Conservation (phyloP, 768 basidiomycete species). For the Leccinum fibrillosum region DNA sequence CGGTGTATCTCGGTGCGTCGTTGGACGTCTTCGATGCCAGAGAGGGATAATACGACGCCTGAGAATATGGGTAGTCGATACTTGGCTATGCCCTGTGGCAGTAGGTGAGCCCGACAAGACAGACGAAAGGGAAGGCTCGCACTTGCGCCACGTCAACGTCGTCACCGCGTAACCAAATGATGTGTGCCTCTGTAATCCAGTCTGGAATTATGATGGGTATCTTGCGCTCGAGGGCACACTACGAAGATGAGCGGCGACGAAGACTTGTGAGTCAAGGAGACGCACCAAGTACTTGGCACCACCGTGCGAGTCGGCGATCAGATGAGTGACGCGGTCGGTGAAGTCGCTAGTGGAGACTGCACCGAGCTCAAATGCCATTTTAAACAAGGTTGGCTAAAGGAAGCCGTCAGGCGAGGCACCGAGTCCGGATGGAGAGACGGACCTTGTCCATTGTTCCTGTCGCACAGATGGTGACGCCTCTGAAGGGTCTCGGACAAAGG, state of each 20-base stretch:
- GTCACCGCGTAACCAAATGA: slow-evolving; percentile 75
- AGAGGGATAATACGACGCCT: slow-evolving; percentile 65
- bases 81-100: slow-evolving; percentile 48
- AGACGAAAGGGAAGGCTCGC: slow-evolving; percentile 9
- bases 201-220: slow-evolving; percentile 76
- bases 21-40: slow-evolving; percentile 66
- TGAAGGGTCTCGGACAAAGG: slow-evolving; percentile 65
- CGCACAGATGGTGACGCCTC: slow-evolving; percentile 62
- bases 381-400: slow-evolving; percentile 62
- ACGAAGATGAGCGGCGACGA: slow-evolving; percentile 1
- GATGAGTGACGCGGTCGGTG: slow-evolving; percentile 84
- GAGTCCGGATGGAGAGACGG: slow-evolving; percentile 16
- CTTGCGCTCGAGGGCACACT: slow-evolving; percentile 82
- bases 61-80: slow-evolving; percentile 75
- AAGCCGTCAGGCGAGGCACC: slow-evolving; percentile 1
- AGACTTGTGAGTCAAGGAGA: not conserved
- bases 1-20: slow-evolving; percentile 63
- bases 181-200: slow-evolving; percentile 74
- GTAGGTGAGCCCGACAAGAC: not conserved
- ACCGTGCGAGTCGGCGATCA: slow-evolving; percentile 77
- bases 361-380: slow-evolving; percentile 78
- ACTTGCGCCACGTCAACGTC: slow-evolving; percentile 71
- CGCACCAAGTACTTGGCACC: slow-evolving; percentile 80
- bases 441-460: slow-evolving; percentile 83
- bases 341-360: slow-evolving; percentile 67